These are phyloP conservation scores for Platanus orientalis DNA, from an alignment of 164 flowering plant genomes.

Conservation along the genomic window DNA sequence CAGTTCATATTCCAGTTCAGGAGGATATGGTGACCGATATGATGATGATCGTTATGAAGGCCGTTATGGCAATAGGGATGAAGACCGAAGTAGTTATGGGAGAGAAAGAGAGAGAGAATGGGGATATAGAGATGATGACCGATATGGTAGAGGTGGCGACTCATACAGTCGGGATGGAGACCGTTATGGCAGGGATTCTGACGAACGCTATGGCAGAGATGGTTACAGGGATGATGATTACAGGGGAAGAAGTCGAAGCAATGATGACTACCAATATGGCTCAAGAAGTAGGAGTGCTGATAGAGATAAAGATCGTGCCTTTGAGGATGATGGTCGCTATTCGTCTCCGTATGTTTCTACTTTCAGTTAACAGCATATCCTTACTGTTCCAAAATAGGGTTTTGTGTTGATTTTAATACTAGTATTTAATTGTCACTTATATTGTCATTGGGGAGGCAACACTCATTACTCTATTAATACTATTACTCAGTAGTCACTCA, in stretches of 20 bases:
- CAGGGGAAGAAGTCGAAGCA: conserved; percentile 56
- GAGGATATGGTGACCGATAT: conserved; percentile 59
- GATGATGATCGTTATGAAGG: conserved; percentile 64
- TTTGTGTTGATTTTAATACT: neutral
- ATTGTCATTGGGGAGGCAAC: neutral
- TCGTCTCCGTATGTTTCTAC: conserved; percentile 69
- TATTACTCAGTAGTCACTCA: too few species aligned
- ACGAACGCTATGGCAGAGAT: conserved; percentile 64
- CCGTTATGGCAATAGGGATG: conserved; percentile 54
- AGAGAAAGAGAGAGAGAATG: conserved; percentile 50
- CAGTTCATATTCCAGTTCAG: conserved; percentile 40
- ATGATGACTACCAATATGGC: conserved; percentile 58
- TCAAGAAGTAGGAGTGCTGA: conserved; percentile 73
- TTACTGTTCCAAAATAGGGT: neutral
- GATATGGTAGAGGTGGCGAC: conserved; percentile 57
- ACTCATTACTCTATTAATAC: too few species aligned
- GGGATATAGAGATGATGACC: conserved; percentile 70
- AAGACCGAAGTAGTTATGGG: conserved; percentile 68
- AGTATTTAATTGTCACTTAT: neutral
- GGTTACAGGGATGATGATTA: conserved; percentile 63
- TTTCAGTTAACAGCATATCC: neutral
- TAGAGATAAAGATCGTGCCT: conserved; percentile 52
- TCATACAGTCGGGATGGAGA: conserved; percentile 28
- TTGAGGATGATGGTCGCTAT: conserved; percentile 75
- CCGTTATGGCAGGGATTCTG: conserved; percentile 55